Evolutionary conservation across 495 filamentous ascomycete genomes (phyloP).

Genomic region (Mycothermus thermophilus): DNA sequence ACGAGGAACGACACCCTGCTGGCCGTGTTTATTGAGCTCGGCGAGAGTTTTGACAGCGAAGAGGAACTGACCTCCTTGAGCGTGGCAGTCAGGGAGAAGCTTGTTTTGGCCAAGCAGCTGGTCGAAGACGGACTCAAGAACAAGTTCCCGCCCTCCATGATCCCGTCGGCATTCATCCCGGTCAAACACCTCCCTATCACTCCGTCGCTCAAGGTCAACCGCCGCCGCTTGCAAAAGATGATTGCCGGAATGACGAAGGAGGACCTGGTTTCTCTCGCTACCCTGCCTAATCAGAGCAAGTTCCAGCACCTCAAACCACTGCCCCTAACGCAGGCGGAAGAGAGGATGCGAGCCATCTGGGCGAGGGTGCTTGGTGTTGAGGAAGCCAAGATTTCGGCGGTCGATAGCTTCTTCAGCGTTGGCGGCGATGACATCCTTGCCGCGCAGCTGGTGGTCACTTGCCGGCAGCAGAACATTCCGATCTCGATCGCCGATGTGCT

Average conservation of each 20-base stretch:
- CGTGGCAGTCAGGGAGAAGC: slow-evolving; percentile 21
- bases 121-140: slow-evolving; percentile 25
- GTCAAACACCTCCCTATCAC: slow-evolving; percentile 30
- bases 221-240: slow-evolving; percentile 26
- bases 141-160: slow-evolving; percentile 19
- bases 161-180: slow-evolving; percentile 30
- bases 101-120: slow-evolving; percentile 26
- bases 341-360: slow-evolving; percentile 31
- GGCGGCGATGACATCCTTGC: slow-evolving; percentile 32
- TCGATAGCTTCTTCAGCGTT: slow-evolving; percentile 30
- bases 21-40: slow-evolving; percentile 33
- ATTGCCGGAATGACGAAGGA: slow-evolving; percentile 25
- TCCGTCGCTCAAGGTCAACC: slow-evolving; percentile 29
- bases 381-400: slow-evolving; percentile 23
- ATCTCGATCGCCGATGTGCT: slow-evolving; percentile 29
- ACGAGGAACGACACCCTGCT: slow-evolving; percentile 21
- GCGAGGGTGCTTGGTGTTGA: slow-evolving; percentile 26
- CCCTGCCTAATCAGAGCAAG: slow-evolving; percentile 20
- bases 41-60: slow-evolving; percentile 21
- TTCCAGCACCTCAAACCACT: slow-evolving; percentile 25
- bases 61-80: slow-evolving; percentile 21
- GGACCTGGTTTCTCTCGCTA: slow-evolving; percentile 23
- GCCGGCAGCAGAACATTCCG: slow-evolving; percentile 22
- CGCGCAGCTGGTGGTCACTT: slow-evolving; percentile 26
- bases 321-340: slow-evolving; percentile 28